Conservation (phyloP, 2,329 filamentous ascomycete genomes). For the Meredithiella fracta region DNA sequence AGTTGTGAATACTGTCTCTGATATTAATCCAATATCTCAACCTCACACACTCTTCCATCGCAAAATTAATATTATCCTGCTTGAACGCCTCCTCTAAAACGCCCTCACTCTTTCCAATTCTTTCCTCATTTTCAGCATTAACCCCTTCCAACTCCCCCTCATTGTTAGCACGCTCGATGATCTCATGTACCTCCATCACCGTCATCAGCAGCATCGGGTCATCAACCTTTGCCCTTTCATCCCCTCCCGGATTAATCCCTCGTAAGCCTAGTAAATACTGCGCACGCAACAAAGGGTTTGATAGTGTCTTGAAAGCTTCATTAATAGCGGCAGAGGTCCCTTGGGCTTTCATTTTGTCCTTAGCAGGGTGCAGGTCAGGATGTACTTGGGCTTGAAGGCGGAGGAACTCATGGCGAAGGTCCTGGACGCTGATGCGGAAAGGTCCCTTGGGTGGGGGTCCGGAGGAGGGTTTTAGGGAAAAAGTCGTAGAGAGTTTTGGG, state of each 20-base stretch:
- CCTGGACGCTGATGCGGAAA: constrained; percentile 55
- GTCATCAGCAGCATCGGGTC: constrained; percentile 55
- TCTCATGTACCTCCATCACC: constrained; percentile 65
- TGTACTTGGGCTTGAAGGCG: constrained; percentile 62
- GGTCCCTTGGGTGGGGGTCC: constrained; percentile 64
- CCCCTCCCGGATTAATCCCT: constrained; percentile 61
- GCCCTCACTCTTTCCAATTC: constrained; percentile 48
- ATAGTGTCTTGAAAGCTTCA: constrained; percentile 75
- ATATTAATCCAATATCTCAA: constrained; percentile 88
- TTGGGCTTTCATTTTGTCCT: constrained; percentile 46
- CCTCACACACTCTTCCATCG: constrained; percentile 55
- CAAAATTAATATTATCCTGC: constrained; percentile 45
- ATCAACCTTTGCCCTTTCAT: constrained; percentile 57
- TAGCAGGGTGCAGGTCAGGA: constrained; percentile 47
- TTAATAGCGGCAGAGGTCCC: constrained; percentile 72
- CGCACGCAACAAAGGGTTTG: constrained; percentile 63
- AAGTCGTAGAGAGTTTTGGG: constrained; percentile 60
- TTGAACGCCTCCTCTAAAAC: constrained; percentile 49
- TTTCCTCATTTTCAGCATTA: constrained; percentile 46
- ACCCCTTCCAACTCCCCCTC: constrained; percentile 49
- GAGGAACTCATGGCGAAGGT: constrained; percentile 72
- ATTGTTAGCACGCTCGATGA: constrained; percentile 50
- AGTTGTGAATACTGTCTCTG: constrained; percentile 59
- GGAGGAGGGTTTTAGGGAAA: constrained; percentile 65
- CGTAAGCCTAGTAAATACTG: constrained; percentile 68